phyloP scores from a whole-genome alignment of 306 rosid genomes.

The Cercis canadensis region DNA sequence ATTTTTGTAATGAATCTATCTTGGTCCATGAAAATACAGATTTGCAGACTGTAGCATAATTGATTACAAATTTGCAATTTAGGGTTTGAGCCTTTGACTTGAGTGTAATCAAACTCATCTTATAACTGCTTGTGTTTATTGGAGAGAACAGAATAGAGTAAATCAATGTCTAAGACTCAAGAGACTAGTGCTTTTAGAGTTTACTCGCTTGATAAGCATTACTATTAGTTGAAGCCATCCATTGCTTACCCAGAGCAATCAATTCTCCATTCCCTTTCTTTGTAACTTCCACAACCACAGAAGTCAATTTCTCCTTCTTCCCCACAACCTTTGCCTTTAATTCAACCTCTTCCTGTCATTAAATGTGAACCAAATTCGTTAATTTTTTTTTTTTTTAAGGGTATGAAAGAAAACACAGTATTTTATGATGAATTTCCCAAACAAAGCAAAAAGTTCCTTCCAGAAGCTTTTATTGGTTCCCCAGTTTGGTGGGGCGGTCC shows the following conservation, averaged over 20 bases:
- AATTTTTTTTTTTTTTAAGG: too few species aligned
- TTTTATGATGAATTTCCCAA: too few species aligned
- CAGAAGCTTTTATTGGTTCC: too few species aligned
- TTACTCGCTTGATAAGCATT: not conserved
- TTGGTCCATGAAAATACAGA: slow-evolving; percentile 6
- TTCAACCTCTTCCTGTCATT: slow-evolving; percentile 53
- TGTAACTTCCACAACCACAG: slow-evolving; percentile 44
- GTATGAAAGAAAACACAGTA: too few species aligned
- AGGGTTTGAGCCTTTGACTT: too few species aligned
- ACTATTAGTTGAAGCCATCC: slow-evolving; percentile 29
- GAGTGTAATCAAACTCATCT: too few species aligned
- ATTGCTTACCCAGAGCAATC: slow-evolving; percentile 53
- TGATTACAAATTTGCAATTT: not conserved
- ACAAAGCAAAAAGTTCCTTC: too few species aligned
- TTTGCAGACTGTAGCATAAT: not conserved
- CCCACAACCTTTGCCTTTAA: slow-evolving; percentile 46
- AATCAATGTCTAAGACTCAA: too few species aligned
- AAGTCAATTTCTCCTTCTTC: slow-evolving; percentile 35
- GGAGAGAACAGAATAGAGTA: too few species aligned
- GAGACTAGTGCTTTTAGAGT: not conserved
- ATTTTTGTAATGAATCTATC: not conserved
- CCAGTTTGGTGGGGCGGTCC: too few species aligned
- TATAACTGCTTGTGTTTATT: too few species aligned
- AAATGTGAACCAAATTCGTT: not conserved
- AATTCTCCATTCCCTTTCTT: slow-evolving; percentile 38